A percentile compares a stretch with the other conserved stretches of the same genome.
phyloP scores from a whole-genome alignment of 345 rosid species.

The Jatropha curcas region DNA sequence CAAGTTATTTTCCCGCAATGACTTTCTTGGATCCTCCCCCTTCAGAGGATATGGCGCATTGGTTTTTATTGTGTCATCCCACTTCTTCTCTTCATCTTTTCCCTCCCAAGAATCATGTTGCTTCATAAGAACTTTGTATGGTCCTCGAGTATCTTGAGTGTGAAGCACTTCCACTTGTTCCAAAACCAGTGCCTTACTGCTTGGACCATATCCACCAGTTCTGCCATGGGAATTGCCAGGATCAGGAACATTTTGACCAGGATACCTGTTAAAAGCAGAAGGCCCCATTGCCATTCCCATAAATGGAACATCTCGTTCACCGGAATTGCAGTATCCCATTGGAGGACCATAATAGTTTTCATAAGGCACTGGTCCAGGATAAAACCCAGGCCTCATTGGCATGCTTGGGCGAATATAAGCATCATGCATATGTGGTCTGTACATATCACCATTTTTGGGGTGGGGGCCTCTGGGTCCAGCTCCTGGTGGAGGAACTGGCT shows the following conservation, averaged over 20 bases:
- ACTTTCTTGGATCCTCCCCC: slow-evolving; percentile 38
- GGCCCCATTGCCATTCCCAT: slow-evolving; percentile 76
- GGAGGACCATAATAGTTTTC: slow-evolving; percentile 88
- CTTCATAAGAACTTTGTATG: slow-evolving; percentile 74
- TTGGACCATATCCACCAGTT: slow-evolving; percentile 60
- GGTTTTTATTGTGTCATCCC: slow-evolving; percentile 40
- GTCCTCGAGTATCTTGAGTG: slow-evolving; percentile 55
- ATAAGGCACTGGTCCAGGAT: slow-evolving; percentile 68
- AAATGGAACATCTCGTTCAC: slow-evolving; percentile 70
- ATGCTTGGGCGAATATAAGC: slow-evolving; percentile 71
- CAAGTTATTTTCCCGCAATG: slow-evolving; percentile 49
- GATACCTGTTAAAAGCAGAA: slow-evolving; percentile 46
- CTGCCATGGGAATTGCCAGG: slow-evolving; percentile 45
- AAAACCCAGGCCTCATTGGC: slow-evolving; percentile 89
- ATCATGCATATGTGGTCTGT: slow-evolving; percentile 78
- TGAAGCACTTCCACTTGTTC: slow-evolving; percentile 60
- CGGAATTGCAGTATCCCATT: slow-evolving; percentile 65
- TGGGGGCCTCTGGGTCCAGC: slow-evolving; percentile 78
- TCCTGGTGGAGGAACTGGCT: slow-evolving; percentile 57
- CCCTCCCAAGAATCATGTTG: slow-evolving; percentile 68
- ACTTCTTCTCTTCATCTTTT: slow-evolving; percentile 49
- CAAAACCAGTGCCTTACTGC: slow-evolving; percentile 39
- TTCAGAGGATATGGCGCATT: slow-evolving; percentile 40
- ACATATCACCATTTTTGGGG: slow-evolving; percentile 66
- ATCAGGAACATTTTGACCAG: slow-evolving; percentile 58